Percentiles rank a stretch among this genome's conserved stretches.
Evolutionary conservation across 176 grass and related monocot genomes (phyloP).

Genomic region (Olyra latifolia): DNA sequence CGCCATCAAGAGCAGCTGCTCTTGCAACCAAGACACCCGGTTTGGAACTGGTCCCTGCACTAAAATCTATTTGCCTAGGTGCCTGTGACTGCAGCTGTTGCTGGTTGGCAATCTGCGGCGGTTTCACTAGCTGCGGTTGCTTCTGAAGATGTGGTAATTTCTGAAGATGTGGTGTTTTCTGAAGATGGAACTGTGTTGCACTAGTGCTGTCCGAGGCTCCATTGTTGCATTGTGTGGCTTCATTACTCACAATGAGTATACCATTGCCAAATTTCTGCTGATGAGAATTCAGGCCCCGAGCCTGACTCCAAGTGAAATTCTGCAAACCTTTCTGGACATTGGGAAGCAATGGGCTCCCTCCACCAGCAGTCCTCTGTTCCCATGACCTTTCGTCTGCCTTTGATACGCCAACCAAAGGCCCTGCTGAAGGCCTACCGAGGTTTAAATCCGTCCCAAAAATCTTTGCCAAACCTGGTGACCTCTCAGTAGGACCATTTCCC

Average conservation of each 20-base stretch:
- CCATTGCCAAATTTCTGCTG: conserved; percentile 74
- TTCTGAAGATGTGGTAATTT: conserved; percentile 53
- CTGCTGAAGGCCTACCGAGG: conserved; percentile 50
- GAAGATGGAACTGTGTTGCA: conserved; percentile 52
- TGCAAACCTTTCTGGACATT: conserved; percentile 71
- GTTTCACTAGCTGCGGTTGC: conserved; percentile 45
- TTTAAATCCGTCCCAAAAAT: conserved; percentile 98
- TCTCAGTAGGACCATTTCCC: conserved; percentile 48
- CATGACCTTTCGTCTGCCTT: conserved; percentile 67
- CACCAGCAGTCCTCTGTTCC: conserved; percentile 51
- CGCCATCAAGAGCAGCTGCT: conserved; percentile 57
- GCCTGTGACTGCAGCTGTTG: conserved; percentile 60
- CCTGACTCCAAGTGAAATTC: conserved; percentile 80
- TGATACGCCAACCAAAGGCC: conserved; percentile 25
- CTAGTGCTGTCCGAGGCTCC: conserved; percentile 31
- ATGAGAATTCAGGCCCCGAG: conserved; percentile 53
- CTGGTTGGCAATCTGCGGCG: conserved; percentile 38
- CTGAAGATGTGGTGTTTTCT: conserved; percentile 47
- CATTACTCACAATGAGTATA: conserved; percentile 60
- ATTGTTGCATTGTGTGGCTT: conserved; percentile 41
- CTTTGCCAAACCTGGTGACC: conserved; percentile 54
- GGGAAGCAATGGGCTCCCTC: conserved; percentile 54
- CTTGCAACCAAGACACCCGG: conserved; percentile 50
- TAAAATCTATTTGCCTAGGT: conserved; percentile 82
- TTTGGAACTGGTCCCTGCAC: conserved; percentile 58